Percentiles rank a stretch among this genome's conserved stretches.
phyloP scores from a whole-genome alignment of 2,329 filamentous ascomycete genomes.

The Bisporella sp. region DNA sequence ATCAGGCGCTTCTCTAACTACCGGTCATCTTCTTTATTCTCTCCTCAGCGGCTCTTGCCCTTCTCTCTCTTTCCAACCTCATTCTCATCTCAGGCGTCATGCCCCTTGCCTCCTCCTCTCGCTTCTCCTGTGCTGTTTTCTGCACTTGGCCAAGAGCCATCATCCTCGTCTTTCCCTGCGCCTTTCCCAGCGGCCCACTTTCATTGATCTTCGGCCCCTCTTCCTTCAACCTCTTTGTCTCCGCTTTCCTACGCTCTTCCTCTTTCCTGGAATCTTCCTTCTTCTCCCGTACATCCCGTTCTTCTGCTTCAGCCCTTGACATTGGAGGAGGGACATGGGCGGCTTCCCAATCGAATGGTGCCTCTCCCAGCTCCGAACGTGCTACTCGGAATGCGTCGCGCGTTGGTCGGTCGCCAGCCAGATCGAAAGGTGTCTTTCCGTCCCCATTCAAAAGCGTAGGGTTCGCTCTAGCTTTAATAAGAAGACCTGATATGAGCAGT shows the following conservation, averaged over 20 bases:
- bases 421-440: conserved; percentile 78
- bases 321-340: conserved; percentile 68
- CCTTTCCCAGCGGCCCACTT: conserved; percentile 26
- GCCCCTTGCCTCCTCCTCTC: conserved; percentile 77
- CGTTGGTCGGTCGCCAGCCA: conserved; percentile 78
- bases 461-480: conserved; percentile 68
- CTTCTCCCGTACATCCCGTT: conserved; percentile 63
- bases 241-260: conserved; percentile 61
- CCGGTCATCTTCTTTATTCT: conserved; percentile 48
- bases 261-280: conserved; percentile 62
- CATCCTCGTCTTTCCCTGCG: conserved; percentile 41
- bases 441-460: conserved; percentile 66
- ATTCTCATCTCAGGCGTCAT: conserved; percentile 82
- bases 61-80: conserved; percentile 78
- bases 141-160: conserved; percentile 48
- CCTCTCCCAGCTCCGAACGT: conserved; percentile 72
- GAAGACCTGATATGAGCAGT: conserved; percentile 68
- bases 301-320: conserved; percentile 63
- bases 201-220: conserved; percentile 55
- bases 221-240: conserved; percentile 63
- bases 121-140: conserved; percentile 72
- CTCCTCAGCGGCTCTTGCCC: conserved; percentile 88
- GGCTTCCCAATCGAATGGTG: conserved; percentile 68
- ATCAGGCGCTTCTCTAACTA: background rate
- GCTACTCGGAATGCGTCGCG: conserved; percentile 89